Conservation (phyloP, 805 yeast species). For the Wickerhamiella occidentalis region DNA sequence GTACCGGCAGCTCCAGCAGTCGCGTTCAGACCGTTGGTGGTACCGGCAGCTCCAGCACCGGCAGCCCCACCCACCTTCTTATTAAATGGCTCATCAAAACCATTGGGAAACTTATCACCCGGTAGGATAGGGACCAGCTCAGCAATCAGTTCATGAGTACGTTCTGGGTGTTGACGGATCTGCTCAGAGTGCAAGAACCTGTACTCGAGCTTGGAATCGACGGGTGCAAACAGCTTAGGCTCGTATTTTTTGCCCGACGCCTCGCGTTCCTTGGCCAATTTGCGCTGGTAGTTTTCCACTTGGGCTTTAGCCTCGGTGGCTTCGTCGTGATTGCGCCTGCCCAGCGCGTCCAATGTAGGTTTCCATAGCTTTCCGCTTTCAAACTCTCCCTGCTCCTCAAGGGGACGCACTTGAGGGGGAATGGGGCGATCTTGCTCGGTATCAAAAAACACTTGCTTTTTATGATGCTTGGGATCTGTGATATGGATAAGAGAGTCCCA, state of each 20-base stretch:
- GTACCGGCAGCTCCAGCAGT: background rate
- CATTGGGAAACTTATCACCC: slow-evolving; percentile 56
- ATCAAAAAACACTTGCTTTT: slow-evolving; percentile 43
- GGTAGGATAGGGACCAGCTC: slow-evolving; percentile 70
- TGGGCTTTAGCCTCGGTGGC: slow-evolving; percentile 84
- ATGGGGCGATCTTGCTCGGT: slow-evolving; percentile 34
- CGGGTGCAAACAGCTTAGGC: slow-evolving; percentile 60
- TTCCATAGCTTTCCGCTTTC: slow-evolving; percentile 82
- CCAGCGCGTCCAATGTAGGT: slow-evolving; percentile 70
- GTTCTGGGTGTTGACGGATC: slow-evolving; percentile 40
- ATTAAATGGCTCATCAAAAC: slow-evolving; percentile 57
- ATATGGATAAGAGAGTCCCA: slow-evolving; percentile 84
- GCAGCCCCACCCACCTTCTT: slow-evolving; percentile 32
- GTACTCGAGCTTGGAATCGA: slow-evolving; percentile 43
- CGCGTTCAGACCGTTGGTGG: too few species aligned
- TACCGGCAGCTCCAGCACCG: background rate
- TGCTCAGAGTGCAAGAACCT: slow-evolving; percentile 43
- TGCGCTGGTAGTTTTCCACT: slow-evolving; percentile 81
- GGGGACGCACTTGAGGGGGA: slow-evolving; percentile 62
- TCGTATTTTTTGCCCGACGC: slow-evolving; percentile 65
- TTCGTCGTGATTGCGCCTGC: slow-evolving; percentile 57
- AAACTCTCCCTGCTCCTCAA: slow-evolving; percentile 63
- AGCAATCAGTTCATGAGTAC: slow-evolving; percentile 44
- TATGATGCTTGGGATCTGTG: slow-evolving; percentile 33
- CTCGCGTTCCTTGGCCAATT: slow-evolving; percentile 52